These are phyloP conservation scores for Alternaria hordeiaustralica DNA, from an alignment of 2,329 filamentous ascomycete species.

Conservation along the genomic window DNA sequence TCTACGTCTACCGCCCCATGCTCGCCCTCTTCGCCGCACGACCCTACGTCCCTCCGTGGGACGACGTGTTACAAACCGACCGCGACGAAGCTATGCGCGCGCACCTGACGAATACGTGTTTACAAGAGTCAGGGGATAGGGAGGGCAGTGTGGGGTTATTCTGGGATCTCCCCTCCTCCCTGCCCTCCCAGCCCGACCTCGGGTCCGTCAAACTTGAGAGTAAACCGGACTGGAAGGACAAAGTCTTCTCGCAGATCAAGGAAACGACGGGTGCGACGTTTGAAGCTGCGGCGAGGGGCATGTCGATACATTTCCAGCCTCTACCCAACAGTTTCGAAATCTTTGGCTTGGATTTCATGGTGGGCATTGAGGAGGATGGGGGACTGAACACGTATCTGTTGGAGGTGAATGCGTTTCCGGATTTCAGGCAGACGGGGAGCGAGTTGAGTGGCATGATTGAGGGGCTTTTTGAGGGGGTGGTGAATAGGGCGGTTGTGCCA, in stretches of 20 bases:
- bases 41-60: conserved; percentile 71
- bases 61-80: conserved; percentile 18
- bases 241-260: conserved; percentile 78
- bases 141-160: conserved; percentile 76
- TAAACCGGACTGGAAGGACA: conserved; percentile 56
- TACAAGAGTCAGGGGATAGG: conserved; percentile 67
- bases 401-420: conserved; percentile 95
- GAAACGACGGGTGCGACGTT: conserved; percentile 77
- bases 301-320: conserved; percentile 91
- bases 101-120: conserved; percentile 94
- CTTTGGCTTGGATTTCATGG: conserved; percentile 89
- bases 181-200: conserved; percentile 26
- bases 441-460: conserved; percentile 74
- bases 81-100: conserved; percentile 63
- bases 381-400: conserved; percentile 71
- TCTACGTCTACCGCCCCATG: conserved; percentile 91
- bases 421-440: conserved; percentile 89
- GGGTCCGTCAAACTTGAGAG: neutral
- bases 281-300: conserved; percentile 81
- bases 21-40: conserved; percentile 87
- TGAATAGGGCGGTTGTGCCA: conserved; percentile 68
- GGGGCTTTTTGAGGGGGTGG: conserved; percentile 77
- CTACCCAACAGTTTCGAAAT: conserved; percentile 88
- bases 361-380: conserved; percentile 58
- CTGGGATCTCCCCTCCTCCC: conserved; percentile 66